Conservation (phyloP, 2,329 filamentous ascomycete genomes). For the Thermomyces lanuginosus region DNA sequence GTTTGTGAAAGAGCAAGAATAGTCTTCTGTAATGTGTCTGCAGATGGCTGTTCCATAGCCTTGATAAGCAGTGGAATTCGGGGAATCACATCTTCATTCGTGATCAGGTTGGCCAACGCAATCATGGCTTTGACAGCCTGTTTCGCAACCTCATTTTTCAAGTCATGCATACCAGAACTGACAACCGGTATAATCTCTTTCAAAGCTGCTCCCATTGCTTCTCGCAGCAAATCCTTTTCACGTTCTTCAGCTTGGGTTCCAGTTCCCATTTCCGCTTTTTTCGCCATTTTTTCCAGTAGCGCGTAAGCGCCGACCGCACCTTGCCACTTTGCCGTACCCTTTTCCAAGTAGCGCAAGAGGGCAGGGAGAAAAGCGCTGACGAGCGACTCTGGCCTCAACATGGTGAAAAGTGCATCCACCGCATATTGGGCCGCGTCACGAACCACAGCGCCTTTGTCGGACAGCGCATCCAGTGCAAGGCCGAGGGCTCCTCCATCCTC, state of each 20-base stretch:
- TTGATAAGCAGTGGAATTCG: constrained; percentile 84
- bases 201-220: constrained; percentile 65
- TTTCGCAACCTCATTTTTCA: constrained; percentile 73
- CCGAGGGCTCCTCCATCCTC: constrained; percentile 59
- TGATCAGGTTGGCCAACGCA: constrained; percentile 71
- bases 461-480: constrained; percentile 63
- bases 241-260: constrained; percentile 71
- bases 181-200: constrained; percentile 80
- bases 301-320: constrained; percentile 75
- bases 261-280: constrained; percentile 76
- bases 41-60: constrained; percentile 85
- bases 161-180: constrained; percentile 86
- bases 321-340: constrained; percentile 90
- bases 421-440: constrained; percentile 88
- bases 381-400: constrained; percentile 65
- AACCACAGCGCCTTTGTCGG: constrained; percentile 80
- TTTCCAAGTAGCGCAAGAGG: constrained; percentile 58
- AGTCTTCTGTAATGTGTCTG: constrained; percentile 78
- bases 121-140: constrained; percentile 87
- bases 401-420: constrained; percentile 69
- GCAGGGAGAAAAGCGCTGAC: constrained; percentile 67
- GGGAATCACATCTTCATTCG: constrained; percentile 91
- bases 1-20: constrained; percentile 94
- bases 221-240: constrained; percentile 76
- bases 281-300: constrained; percentile 80